Base-by-base conservation (phyloP, 768 basidiomycete species). In the Mycena maculata region DNA sequence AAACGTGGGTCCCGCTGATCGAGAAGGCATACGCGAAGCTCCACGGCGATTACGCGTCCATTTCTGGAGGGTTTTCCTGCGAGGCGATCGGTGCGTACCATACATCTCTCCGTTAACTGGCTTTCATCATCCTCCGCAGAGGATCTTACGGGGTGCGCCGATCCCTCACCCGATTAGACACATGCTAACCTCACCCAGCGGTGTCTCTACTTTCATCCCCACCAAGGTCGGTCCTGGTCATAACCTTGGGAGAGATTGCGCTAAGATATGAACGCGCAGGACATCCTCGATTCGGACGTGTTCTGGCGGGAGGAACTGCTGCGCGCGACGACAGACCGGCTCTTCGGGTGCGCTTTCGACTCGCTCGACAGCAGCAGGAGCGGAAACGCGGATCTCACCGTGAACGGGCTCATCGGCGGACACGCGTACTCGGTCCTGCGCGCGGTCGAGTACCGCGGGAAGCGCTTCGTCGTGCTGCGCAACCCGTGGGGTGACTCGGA, bases 21-120 rank as follows among this genome's bases (percentile, higher is more conserved):
- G 87, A 88, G 72, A 88, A 88, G 65, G 87, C 87, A 3, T 88
- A 82, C 63, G 86, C 87, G 2, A 88, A 88, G 74, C 68, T 87
- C 2, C 85, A 88, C 71, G 86, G 86, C 3, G 80, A 82, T 62
- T 84, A 82, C 61, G 73, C 76, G 5, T 75, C 79, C 42, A 63
- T 85, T 36, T 72, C 72, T 16, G 78, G 76, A 3, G 82, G 83
- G 1, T 75, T 75, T 49, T 76, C 81, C 22, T 80, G 77, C 41
- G 86, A 88, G 63, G 87, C 83, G 0, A 80, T 87, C 15, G 69
- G 69, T 71, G 52, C 28, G 54, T 67, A 10, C 2, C 11, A 15
- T 45, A 2, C 4, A 20, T 23, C 5, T 27, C 23, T 38, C 12
- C 41, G 12, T 5, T 23, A 33, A 23, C 33, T 23, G 16, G 13